These are phyloP conservation scores for Fusarium tupiense DNA, from an alignment of 2,329 filamentous ascomycete genomes.

Conservation along the genomic window DNA sequence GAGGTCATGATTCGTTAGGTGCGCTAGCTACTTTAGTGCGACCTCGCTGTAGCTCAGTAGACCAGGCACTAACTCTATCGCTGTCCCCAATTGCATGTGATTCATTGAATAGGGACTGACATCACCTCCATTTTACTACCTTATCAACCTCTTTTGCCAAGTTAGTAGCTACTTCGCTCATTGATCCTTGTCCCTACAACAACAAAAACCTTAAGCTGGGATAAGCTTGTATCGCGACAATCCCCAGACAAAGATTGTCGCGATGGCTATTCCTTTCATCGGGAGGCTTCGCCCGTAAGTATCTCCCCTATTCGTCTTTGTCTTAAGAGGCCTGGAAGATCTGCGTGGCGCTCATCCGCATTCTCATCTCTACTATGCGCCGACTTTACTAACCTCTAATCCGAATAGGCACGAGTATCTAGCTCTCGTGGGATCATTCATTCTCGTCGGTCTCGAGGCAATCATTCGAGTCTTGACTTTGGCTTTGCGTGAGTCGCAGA, in stretches of 20 bases:
- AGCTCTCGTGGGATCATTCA: slow-evolving; percentile 83
- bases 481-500: slow-evolving; percentile 74
- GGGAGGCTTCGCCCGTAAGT: slow-evolving; percentile 63
- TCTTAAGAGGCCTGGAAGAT: not conserved
- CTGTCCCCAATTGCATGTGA: slow-evolving; percentile 41
- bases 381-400: slow-evolving; percentile 24
- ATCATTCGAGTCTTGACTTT: slow-evolving; percentile 87
- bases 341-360: slow-evolving; percentile 8
- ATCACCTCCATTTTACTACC: slow-evolving; percentile 33
- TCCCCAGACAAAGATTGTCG: slow-evolving; percentile 27
- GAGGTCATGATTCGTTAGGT: slow-evolving; percentile 33
- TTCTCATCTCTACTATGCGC: slow-evolving; percentile 1
- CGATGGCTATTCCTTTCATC: slow-evolving; percentile 63
- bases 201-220: slow-evolving; percentile 2
- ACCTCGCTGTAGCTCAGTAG: not conserved
- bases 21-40: slow-evolving; percentile 20
- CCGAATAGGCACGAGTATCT: slow-evolving; percentile 80
- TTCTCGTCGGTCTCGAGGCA: slow-evolving; percentile 84
- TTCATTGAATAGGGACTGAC: slow-evolving; percentile 15
- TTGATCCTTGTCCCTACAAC: slow-evolving; percentile 12
- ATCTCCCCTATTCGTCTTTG: not conserved
- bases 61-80: not conserved
- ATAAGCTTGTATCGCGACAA: slow-evolving; percentile 10
- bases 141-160: slow-evolving; percentile 5
- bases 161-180: not conserved